Evolutionary conservation across 495 filamentous ascomycete genomes (phyloP).

Genomic region (Podospora pseudocomata): DNA sequence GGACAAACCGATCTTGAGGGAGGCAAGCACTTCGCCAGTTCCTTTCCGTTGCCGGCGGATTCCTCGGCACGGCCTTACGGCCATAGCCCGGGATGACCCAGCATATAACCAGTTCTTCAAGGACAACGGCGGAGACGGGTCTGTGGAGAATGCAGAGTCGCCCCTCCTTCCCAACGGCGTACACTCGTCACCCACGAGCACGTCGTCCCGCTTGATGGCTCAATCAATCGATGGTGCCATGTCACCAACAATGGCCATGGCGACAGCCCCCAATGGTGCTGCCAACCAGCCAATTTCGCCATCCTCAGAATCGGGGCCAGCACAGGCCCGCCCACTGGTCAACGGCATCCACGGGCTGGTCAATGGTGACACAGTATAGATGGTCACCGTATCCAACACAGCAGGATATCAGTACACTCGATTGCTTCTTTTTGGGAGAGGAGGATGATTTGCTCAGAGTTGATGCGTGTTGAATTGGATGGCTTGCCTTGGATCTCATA

Average conservation of each 20-base stretch:
- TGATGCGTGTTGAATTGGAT: slow-evolving; percentile 9
- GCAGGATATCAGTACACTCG: neutral
- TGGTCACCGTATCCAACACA: neutral
- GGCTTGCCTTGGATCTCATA: slow-evolving; percentile 5
- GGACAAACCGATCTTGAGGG: slow-evolving; percentile 32
- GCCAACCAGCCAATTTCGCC: slow-evolving; percentile 32
- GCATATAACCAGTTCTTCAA: slow-evolving; percentile 45
- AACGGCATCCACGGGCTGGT: slow-evolving; percentile 29
- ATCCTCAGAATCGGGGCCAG: slow-evolving; percentile 30
- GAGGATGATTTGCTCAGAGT: neutral
- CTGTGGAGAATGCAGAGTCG: slow-evolving; percentile 29
- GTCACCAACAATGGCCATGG: slow-evolving; percentile 17
- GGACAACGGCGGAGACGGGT: slow-evolving; percentile 44
- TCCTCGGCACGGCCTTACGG: slow-evolving; percentile 43
- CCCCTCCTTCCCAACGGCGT: slow-evolving; percentile 35
- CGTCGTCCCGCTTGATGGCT: slow-evolving; percentile 12
- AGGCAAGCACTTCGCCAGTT: slow-evolving; percentile 43
- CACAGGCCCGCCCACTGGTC: slow-evolving; percentile 27
- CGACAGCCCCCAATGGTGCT: slow-evolving; percentile 15
- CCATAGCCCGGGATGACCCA: slow-evolving; percentile 44
- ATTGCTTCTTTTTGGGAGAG: neutral
- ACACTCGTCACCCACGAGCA: slow-evolving; percentile 30
- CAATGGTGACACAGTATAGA: slow-evolving; percentile 11
- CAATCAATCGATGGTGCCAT: slow-evolving; percentile 22
- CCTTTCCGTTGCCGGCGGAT: slow-evolving; percentile 38